A percentile compares a stretch with the other conserved stretches of the same genome.
Conservation (phyloP, 192 early-diverging fungal species). For the Coemansia sp. region DNA sequence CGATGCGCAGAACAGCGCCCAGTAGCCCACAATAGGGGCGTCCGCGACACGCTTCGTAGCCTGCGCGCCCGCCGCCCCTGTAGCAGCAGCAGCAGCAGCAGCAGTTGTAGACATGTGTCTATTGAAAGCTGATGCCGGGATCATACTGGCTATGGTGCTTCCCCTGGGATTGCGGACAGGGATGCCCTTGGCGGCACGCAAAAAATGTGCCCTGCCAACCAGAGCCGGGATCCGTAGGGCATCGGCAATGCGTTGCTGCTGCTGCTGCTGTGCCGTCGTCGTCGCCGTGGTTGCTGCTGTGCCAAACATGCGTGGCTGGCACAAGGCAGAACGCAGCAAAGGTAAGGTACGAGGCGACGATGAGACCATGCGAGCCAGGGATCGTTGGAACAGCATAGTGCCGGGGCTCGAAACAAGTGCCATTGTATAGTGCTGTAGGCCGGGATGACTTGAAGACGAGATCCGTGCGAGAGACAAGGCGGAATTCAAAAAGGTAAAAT, state of each 20-base stretch:
- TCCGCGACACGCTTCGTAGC: constrained; percentile 17
- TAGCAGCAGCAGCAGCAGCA: neutral
- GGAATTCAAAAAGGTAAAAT: constrained; percentile 3
- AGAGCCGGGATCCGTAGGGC: constrained; percentile 11
- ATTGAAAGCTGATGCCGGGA: neutral
- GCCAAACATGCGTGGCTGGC: too few species aligned
- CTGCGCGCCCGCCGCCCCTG: neutral
- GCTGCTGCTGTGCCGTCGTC: too few species aligned
- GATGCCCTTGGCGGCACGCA: constrained; percentile 1
- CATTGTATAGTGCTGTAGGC: too few species aligned
- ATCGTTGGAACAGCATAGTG: too few species aligned
- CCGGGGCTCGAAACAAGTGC: too few species aligned
- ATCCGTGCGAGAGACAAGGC: too few species aligned
- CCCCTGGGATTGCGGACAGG: neutral
- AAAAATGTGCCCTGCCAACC: constrained; percentile 13
- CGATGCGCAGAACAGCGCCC: constrained; percentile 83
- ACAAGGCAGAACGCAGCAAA: too few species aligned
- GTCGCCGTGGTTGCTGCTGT: too few species aligned
- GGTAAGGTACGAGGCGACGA: too few species aligned
- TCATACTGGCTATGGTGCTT: neutral
- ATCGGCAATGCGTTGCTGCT: too few species aligned
- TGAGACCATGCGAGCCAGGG: too few species aligned
- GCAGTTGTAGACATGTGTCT: neutral
- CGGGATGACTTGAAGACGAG: too few species aligned
- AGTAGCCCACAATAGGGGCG: constrained; percentile 79